phyloP scores from a whole-genome alignment of 371 early-diverging fungal genomes.

The Mucor mucedo region DNA sequence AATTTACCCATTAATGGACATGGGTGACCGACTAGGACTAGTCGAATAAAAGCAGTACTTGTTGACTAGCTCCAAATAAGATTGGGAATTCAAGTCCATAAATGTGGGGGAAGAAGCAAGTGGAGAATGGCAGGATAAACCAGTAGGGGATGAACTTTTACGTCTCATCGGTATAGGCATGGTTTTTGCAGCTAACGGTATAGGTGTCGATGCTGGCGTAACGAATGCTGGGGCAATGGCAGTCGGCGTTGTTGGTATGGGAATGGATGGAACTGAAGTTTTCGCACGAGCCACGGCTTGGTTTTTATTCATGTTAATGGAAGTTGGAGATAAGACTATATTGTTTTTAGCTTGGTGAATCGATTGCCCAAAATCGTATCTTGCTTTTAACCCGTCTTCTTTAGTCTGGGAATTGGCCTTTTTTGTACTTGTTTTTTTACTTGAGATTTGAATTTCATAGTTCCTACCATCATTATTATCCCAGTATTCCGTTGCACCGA shows the following conservation, averaged over 20 bases:
- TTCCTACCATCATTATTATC: constrained; percentile 32
- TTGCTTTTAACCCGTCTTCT: constrained; percentile 16
- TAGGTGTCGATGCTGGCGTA: background rate
- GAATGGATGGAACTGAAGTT: background rate
- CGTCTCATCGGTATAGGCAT: constrained; percentile 23
- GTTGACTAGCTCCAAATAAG: constrained; percentile 53
- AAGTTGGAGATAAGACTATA: background rate
- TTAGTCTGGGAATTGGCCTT: background rate
- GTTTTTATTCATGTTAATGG: background rate
- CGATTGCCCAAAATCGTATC: constrained; percentile 32
- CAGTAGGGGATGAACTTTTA: constrained; percentile 14
- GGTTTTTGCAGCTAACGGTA: constrained; percentile 1
- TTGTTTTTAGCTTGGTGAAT: constrained; percentile 20
- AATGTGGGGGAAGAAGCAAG: constrained; percentile 25
- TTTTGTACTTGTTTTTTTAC: background rate
- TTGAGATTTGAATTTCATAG: constrained; percentile 23
- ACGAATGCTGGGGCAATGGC: constrained; percentile 1
- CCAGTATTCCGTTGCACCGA: constrained; percentile 32
- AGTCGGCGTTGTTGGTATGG: background rate
- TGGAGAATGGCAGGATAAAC: constrained; percentile 27
- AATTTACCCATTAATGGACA: constrained; percentile 34
- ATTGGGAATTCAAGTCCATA: constrained; percentile 32
- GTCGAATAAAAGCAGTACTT: constrained; percentile 60
- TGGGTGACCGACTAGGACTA: constrained; percentile 37
- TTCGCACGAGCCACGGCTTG: background rate